Evolutionary conservation across 73 alveolate genomes (phyloP).

Genomic region (Paramecium pentaurelia): DNA sequence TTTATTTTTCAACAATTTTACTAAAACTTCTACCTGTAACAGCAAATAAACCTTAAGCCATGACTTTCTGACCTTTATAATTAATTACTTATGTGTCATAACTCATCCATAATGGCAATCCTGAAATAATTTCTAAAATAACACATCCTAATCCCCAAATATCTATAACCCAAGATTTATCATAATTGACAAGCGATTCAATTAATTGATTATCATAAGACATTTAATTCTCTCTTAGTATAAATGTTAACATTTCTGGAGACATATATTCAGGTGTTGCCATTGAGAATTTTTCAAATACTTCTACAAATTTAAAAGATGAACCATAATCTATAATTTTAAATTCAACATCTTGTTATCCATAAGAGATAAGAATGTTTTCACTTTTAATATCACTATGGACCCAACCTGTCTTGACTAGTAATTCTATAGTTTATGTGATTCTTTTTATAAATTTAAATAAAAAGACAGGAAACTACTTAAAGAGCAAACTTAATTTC

Average conservation of each 20-base stretch:
- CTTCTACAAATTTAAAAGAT: conserved; percentile 43
- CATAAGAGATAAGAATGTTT: conserved; percentile 37
- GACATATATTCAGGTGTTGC: conserved; percentile 93
- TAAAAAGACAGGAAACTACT: not conserved
- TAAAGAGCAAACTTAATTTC: conserved; percentile 5
- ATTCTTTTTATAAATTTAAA: not conserved
- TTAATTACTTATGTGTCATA: conserved; percentile 67
- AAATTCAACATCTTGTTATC: not conserved
- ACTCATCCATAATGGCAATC: conserved; percentile 90
- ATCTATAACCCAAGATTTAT: conserved; percentile 77
- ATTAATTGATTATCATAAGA: conserved; percentile 25
- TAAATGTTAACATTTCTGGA: conserved; percentile 84
- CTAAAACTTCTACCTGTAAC: conserved; percentile 44
- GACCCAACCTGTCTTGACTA: conserved; percentile 42
- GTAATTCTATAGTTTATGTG: not conserved
- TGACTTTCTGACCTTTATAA: conserved; percentile 32
- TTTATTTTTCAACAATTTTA: conserved; percentile 49
- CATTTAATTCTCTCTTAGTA: conserved; percentile 38
- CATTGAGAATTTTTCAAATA: conserved; percentile 53
- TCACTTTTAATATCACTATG: conserved; percentile 60
- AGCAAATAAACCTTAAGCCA: conserved; percentile 54
- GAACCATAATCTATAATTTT: conserved; percentile 59
- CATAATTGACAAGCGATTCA: conserved; percentile 52
- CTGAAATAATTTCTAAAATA: conserved; percentile 75
- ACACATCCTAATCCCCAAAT: conserved; percentile 89